A percentile compares a stretch with the other conserved stretches of the same genome.
Conservation (phyloP, 441 rosid species). For the Kokia cookei region DNA sequence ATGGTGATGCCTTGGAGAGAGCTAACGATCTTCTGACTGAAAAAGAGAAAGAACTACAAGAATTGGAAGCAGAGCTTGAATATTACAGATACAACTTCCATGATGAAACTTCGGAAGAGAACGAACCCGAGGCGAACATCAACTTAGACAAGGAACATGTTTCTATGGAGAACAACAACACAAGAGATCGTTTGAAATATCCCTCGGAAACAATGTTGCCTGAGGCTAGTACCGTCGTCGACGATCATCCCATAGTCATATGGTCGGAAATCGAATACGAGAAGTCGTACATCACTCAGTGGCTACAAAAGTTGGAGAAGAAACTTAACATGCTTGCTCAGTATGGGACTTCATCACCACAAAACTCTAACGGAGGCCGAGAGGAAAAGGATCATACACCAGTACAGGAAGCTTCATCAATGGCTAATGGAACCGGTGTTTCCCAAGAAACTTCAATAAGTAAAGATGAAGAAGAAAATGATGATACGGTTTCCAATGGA, state of each 20-base stretch:
- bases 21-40: slow-evolving; percentile 49
- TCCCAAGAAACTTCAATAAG: slow-evolving; percentile 6
- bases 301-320: slow-evolving; percentile 31
- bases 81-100: slow-evolving; percentile 29
- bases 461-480: slow-evolving; percentile 15
- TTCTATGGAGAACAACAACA: slow-evolving; percentile 4
- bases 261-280: slow-evolving; percentile 31
- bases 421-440: slow-evolving; percentile 19
- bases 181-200: not conserved
- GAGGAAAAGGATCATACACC: slow-evolving; percentile 18
- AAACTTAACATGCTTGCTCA: slow-evolving; percentile 27
- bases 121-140: slow-evolving; percentile 17
- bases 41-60: slow-evolving; percentile 53
- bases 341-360: not conserved
- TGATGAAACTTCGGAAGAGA: slow-evolving; percentile 27
- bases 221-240: slow-evolving; percentile 4
- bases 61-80: slow-evolving; percentile 54
- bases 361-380: not conserved
- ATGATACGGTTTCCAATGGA: slow-evolving; percentile 9
- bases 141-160: slow-evolving; percentile 10
- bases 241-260: slow-evolving; percentile 7
- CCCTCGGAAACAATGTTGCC: not conserved
- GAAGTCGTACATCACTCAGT: slow-evolving; percentile 22
- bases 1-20: slow-evolving; percentile 44
- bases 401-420: slow-evolving; percentile 11